A percentile compares a stretch with the other conserved stretches of the same genome.
Evolutionary conservation across 2,329 filamentous ascomycete species (phyloP).

Genomic region (Neopestalotiopsis rosae): DNA sequence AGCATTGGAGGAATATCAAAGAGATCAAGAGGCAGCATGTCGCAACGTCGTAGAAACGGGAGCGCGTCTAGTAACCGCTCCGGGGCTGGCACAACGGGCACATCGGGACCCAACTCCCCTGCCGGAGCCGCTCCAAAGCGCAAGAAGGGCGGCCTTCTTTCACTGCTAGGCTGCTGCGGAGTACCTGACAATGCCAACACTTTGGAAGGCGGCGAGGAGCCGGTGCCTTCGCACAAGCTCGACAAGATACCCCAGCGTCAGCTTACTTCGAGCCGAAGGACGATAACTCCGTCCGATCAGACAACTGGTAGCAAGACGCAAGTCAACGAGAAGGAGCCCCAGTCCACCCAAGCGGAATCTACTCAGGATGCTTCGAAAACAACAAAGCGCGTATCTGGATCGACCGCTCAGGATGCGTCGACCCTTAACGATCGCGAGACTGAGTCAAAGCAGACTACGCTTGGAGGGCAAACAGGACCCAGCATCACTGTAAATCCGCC

Average conservation of each 20-base stretch:
- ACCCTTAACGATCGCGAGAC: constrained; percentile 46
- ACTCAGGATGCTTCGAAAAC: constrained; percentile 41
- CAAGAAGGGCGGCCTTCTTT: constrained; percentile 61
- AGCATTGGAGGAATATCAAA: constrained; percentile 70
- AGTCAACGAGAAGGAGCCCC: constrained; percentile 49
- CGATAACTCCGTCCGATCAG: constrained; percentile 58
- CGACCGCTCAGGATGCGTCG: constrained; percentile 53
- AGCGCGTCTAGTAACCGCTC: constrained; percentile 71
- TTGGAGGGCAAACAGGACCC: constrained; percentile 40
- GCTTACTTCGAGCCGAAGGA: constrained; percentile 58
- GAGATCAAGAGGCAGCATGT: constrained; percentile 68
- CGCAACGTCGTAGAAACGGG: constrained; percentile 67
- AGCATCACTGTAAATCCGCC: constrained; percentile 49
- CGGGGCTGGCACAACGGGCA: constrained; percentile 55
- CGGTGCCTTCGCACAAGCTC: constrained; percentile 60
- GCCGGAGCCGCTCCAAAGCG: constrained; percentile 51
- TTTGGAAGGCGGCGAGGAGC: constrained; percentile 58
- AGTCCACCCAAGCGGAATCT: constrained; percentile 31
- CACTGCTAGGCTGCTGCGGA: constrained; percentile 71
- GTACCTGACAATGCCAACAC: constrained; percentile 64
- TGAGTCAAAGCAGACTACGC: constrained; percentile 53
- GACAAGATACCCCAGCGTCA: constrained; percentile 61
- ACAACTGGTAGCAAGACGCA: constrained; percentile 46
- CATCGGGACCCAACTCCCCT: constrained; percentile 59
- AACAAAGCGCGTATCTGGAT: constrained; percentile 52